These are phyloP conservation scores for Fusarium pseudonygamai DNA, from an alignment of 2,329 filamentous ascomycete species.

Conservation along the genomic window DNA sequence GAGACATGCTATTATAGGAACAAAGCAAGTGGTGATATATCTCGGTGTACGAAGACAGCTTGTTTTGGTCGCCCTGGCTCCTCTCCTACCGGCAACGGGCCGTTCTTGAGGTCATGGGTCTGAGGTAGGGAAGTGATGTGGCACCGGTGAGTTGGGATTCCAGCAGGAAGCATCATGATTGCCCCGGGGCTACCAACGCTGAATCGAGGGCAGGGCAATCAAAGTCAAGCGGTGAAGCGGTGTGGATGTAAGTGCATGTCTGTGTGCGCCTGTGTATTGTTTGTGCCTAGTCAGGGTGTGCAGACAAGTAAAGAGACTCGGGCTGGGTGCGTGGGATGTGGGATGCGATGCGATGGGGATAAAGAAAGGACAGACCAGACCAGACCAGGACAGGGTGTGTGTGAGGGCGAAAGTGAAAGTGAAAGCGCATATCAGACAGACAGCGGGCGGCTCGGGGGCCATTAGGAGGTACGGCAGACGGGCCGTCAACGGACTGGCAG, in stretches of 20 bases:
- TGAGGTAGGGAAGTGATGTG: constrained; percentile 40
- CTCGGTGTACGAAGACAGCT: constrained; percentile 22
- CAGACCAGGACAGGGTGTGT: constrained; percentile 22
- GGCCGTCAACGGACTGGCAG: constrained; percentile 36
- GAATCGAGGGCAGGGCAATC: constrained; percentile 30
- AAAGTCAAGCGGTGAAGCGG: constrained; percentile 39
- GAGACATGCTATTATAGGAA: constrained; percentile 26
- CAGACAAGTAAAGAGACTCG: constrained; percentile 14
- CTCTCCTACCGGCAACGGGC: constrained; percentile 31
- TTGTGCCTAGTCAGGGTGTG: constrained; percentile 36
- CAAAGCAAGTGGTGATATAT: constrained; percentile 31
- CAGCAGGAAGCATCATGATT: constrained; percentile 36
- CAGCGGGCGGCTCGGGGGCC: constrained; percentile 34
- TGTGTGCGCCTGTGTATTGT: constrained; percentile 35
- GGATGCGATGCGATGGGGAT: constrained; percentile 17
- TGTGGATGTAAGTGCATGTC: constrained; percentile 38
- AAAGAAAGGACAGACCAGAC: constrained; percentile 1
- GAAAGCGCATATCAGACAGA: constrained; percentile 38
- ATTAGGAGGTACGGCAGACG: constrained; percentile 41
- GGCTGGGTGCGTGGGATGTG: constrained; percentile 28
- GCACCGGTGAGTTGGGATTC: constrained; percentile 41
- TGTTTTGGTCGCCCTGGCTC: constrained; percentile 28
- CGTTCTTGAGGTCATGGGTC: constrained; percentile 40
- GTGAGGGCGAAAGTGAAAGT: constrained; percentile 8
- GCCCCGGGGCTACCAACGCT: constrained; percentile 23